phyloP scores from a whole-genome alignment of 2,329 filamentous ascomycete genomes.

The Fusarium lyarnte region DNA sequence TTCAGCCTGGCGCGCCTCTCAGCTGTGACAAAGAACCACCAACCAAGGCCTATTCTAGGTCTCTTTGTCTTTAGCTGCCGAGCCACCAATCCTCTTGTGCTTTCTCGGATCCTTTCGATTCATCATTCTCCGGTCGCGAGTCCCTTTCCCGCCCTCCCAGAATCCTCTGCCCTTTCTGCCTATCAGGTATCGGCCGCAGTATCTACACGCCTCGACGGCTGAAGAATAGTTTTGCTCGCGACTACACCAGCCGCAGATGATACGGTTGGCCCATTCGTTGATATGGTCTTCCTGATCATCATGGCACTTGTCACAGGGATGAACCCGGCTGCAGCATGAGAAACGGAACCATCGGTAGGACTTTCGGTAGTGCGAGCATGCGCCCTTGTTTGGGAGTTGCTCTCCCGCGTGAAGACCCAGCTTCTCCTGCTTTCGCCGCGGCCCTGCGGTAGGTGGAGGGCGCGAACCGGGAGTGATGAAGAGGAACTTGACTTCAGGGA shows the following conservation, averaged over 20 bases:
- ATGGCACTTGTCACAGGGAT: constrained; percentile 78
- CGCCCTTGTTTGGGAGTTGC: constrained; percentile 61
- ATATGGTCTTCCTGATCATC: constrained; percentile 75
- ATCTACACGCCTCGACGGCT: constrained; percentile 76
- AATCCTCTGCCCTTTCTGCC: constrained; percentile 75
- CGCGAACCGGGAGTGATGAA: constrained; percentile 69
- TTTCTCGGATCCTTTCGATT: constrained; percentile 80
- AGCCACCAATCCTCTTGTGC: constrained; percentile 67
- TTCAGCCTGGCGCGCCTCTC: constrained; percentile 17
- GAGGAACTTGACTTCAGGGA: constrained; percentile 82
- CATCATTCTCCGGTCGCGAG: constrained; percentile 76
- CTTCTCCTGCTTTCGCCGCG: constrained; percentile 60
- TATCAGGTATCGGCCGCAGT: constrained; percentile 76
- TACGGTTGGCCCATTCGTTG: constrained; percentile 83
- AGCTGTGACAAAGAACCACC: constrained; percentile 12
- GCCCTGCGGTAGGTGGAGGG: constrained; percentile 51
- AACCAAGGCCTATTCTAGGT: constrained; percentile 4
- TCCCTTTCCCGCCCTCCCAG: constrained; percentile 89
- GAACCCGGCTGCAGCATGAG: constrained; percentile 67
- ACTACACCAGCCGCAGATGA: constrained; percentile 84
- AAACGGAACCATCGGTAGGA: constrained; percentile 73
- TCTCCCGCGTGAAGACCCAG: constrained; percentile 67
- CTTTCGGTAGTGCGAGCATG: constrained; percentile 67
- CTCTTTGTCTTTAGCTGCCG: constrained; percentile 32
- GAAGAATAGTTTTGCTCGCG: constrained; percentile 78